Percentiles rank a stretch among this genome's conserved stretches.
phyloP scores from a whole-genome alignment of 768 basidiomycete genomes.

The Dioszegia aurantiaca region DNA sequence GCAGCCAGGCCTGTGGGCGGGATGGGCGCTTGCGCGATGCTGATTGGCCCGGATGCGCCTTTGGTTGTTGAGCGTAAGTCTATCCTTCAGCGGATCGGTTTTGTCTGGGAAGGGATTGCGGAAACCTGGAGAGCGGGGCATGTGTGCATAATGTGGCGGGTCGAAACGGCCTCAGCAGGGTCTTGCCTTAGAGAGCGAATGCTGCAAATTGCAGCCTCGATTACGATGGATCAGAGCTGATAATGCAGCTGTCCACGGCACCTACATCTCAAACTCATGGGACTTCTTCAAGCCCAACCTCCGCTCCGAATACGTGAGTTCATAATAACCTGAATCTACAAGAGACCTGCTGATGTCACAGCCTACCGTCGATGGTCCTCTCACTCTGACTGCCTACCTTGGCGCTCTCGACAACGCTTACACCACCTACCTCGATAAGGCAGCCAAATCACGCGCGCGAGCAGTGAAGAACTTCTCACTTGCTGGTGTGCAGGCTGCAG shows the following conservation, averaged over 20 bases:
- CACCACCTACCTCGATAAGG: conserved; percentile 75
- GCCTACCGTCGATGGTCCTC: conserved; percentile 94
- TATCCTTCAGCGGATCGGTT: background rate
- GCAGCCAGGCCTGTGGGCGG: conserved; percentile 92
- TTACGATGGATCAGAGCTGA: background rate
- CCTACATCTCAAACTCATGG: conserved; percentile 95
- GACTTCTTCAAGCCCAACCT: conserved; percentile 99
- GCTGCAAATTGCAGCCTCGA: too few relatives aligned
- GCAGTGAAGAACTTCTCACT: conserved; percentile 56
- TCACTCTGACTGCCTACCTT: conserved; percentile 92
- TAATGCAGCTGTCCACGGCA: conserved; percentile 80
- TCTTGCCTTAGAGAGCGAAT: too few relatives aligned
- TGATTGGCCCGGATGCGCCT: conserved; percentile 95
- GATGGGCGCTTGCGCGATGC: conserved; percentile 89
- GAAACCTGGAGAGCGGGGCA: too few relatives aligned
- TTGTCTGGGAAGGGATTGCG: background rate
- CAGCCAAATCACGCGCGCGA: conserved; percentile 57
- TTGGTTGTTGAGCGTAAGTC: conserved; percentile 88
- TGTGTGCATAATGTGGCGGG: too few relatives aligned
- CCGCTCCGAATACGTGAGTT: conserved; percentile 53
- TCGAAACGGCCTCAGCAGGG: too few relatives aligned
- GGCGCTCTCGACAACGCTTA: conserved; percentile 90
- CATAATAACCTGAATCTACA: too few relatives aligned
- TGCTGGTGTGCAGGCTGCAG: conserved; percentile 52
- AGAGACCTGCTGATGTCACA: conserved; percentile 14